A percentile compares a stretch with the other conserved stretches of the same genome.
Evolutionary conservation across 1,284 basidiomycete genomes (phyloP).

Genomic region (Tranzscheliella williamsii): DNA sequence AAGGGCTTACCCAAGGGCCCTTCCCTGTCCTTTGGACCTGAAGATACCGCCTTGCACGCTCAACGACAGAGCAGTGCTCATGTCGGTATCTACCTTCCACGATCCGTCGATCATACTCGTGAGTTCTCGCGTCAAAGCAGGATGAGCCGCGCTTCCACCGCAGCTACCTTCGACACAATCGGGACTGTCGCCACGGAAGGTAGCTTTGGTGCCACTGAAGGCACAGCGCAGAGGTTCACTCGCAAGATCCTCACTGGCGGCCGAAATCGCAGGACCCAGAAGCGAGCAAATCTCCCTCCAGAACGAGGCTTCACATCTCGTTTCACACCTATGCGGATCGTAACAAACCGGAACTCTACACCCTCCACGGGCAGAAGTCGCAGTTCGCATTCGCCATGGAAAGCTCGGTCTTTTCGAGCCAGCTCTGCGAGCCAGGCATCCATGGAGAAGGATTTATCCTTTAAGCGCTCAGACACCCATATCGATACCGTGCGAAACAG

Average conservation of each 20-base stretch:
- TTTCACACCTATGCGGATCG: not conserved
- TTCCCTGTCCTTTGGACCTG: constrained; percentile 16
- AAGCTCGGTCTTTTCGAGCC: too few species aligned
- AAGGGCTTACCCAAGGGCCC: constrained; percentile 20
- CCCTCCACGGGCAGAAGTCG: too few species aligned
- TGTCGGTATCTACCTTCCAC: constrained; percentile 3
- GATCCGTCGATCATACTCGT: constrained; percentile 19
- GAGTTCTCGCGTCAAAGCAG: constrained; percentile 43
- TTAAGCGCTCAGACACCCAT: constrained; percentile 6
- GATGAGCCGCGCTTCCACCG: constrained; percentile 39
- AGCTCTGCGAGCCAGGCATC: constrained; percentile 23
- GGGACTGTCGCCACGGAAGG: constrained; percentile 45
- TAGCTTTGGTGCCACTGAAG: constrained; percentile 40
- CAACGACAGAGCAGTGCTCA: not conserved
- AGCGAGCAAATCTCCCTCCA: too few species aligned
- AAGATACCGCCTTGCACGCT: not conserved
- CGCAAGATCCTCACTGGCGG: constrained; percentile 18
- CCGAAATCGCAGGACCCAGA: too few species aligned
- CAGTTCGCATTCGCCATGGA: too few species aligned
- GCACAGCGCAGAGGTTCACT: constrained; percentile 12
- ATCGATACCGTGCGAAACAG: too few species aligned
- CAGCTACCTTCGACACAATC: constrained; percentile 43
- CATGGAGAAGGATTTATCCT: constrained; percentile 3
- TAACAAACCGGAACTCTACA: too few species aligned
- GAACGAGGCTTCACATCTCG: constrained; percentile 1